These are phyloP conservation scores for Filobasidium floriforme DNA, from an alignment of 768 basidiomycete genomes.

Conservation along the genomic window DNA sequence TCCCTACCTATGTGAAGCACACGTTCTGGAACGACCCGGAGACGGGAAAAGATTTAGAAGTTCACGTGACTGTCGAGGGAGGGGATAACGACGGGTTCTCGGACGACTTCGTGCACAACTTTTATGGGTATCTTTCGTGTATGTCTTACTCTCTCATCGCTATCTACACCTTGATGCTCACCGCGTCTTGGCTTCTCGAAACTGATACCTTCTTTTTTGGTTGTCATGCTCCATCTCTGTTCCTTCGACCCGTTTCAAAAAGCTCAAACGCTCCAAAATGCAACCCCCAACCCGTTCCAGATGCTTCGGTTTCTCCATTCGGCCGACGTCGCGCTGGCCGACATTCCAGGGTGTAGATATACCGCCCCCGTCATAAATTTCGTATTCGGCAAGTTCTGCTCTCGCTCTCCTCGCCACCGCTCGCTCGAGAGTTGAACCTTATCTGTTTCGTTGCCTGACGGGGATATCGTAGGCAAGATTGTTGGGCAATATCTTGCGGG, in stretches of 20 bases:
- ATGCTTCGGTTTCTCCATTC: slow-evolving; percentile 14
- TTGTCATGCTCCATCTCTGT: not conserved
- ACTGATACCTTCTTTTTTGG: too few relatives aligned
- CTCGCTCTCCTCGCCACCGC: too few relatives aligned
- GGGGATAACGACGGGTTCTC: not conserved
- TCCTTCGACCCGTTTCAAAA: not conserved
- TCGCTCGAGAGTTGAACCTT: too few relatives aligned
- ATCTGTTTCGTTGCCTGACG: too few relatives aligned
- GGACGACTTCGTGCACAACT: slow-evolving; percentile 17
- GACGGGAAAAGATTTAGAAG: slow-evolving; percentile 12
- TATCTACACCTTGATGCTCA: too few relatives aligned
- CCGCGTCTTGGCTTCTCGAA: too few relatives aligned
- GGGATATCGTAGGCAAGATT: too few relatives aligned
- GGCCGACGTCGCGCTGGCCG: slow-evolving; percentile 15
- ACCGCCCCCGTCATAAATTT: not conserved
- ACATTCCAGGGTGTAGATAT: slow-evolving; percentile 1
- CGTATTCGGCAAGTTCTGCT: slow-evolving; percentile 1
- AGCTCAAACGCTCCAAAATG: not conserved
- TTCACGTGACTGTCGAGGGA: not conserved
- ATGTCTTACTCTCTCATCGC: not conserved
- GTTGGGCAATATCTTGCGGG: too few relatives aligned
- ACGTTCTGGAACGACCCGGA: slow-evolving; percentile 18
- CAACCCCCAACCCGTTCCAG: slow-evolving; percentile 12
- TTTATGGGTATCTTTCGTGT: slow-evolving; percentile 12
- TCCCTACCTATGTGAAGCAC: slow-evolving; percentile 11